These are phyloP conservation scores for Leucosporidium creatinivorum DNA, from an alignment of 768 basidiomycete genomes.

Conservation along the genomic window DNA sequence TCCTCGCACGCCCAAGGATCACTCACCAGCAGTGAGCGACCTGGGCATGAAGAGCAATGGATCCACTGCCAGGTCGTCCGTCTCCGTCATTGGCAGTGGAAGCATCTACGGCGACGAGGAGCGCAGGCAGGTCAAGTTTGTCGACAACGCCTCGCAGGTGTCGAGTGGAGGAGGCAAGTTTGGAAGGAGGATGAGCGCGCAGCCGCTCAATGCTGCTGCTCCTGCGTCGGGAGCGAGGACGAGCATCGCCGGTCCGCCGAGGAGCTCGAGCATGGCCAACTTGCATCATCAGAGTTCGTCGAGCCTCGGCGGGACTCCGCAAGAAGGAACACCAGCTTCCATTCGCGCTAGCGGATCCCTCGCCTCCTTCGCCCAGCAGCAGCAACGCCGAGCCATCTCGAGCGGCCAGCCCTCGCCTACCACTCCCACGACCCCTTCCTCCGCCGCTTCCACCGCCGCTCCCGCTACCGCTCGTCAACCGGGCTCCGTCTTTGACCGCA, in stretches of 20 bases:
- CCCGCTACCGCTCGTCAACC: not conserved
- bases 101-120: not conserved
- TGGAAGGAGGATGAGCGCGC: not conserved
- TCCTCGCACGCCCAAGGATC: conserved; percentile 23
- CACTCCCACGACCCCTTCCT: conserved; percentile 4
- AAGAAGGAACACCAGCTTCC: too few species aligned
- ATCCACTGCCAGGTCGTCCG: not conserved
- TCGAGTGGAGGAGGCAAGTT: not conserved
- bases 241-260: too few species aligned
- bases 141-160: not conserved
- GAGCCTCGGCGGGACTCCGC: too few species aligned
- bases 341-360: not conserved
- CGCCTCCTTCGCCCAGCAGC: not conserved
- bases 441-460: not conserved
- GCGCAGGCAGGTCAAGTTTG: not conserved
- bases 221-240: not conserved
- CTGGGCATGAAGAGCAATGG: conserved; percentile 9
- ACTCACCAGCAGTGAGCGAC: conserved; percentile 13
- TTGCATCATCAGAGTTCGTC: too few species aligned
- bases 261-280: too few species aligned
- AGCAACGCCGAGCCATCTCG: not conserved
- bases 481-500: conserved; percentile 10
- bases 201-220: not conserved
- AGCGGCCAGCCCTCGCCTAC: not conserved
- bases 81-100: not conserved